These are phyloP conservation scores for Tuber borchii DNA, from an alignment of 495 filamentous ascomycete species.

Conservation along the genomic window DNA sequence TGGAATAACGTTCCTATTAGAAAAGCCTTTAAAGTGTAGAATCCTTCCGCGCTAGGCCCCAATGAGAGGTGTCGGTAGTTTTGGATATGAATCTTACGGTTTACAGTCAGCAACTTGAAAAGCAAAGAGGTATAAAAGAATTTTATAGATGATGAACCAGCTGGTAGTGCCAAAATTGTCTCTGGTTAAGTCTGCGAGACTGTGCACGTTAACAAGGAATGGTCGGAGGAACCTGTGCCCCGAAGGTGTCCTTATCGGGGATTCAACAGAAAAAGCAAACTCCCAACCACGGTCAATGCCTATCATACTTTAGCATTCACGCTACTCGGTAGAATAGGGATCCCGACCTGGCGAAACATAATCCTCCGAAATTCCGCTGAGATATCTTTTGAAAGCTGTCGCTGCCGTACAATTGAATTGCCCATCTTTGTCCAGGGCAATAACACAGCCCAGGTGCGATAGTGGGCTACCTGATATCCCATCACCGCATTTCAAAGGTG, in stretches of 20 bases:
- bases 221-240: not conserved
- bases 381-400: not conserved
- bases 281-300: not conserved
- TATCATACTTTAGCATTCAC: not conserved
- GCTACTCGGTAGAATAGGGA: not conserved
- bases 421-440: not conserved
- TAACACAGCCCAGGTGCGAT: not conserved
- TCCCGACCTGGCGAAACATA: not conserved
- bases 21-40: not conserved
- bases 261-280: not conserved
- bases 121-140: not conserved
- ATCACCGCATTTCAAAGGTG: not conserved
- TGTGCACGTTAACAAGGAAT: not conserved
- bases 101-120: not conserved
- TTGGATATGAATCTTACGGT: not conserved
- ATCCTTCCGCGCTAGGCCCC: not conserved
- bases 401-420: not conserved
- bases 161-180: not conserved
- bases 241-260: not conserved
- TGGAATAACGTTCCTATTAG: not conserved
- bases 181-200: not conserved
- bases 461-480: not conserved
- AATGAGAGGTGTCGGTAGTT: not conserved
- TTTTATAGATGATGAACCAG: not conserved
- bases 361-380: not conserved